Percentiles rank a stretch among this genome's conserved stretches.
phyloP scores from a whole-genome alignment of 2,329 filamentous ascomycete genomes.

The Tympanopsis confertula region DNA sequence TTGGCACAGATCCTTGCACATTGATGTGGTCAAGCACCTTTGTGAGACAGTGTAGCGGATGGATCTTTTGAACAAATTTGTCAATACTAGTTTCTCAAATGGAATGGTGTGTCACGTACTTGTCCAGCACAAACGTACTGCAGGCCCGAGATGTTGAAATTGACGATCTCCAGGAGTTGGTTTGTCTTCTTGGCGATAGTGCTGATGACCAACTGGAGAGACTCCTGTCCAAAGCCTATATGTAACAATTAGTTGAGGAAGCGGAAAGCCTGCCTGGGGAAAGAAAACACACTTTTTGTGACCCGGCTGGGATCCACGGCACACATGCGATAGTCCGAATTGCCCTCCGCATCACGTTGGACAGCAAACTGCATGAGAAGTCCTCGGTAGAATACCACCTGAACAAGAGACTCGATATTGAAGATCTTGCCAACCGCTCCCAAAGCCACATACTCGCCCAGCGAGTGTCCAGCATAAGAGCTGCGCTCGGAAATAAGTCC shows the following conservation, averaged over 20 bases:
- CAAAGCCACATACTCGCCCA: conserved; percentile 18
- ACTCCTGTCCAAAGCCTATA: conserved; percentile 11
- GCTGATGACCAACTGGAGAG: conserved; percentile 10
- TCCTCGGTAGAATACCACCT: conserved; percentile 17
- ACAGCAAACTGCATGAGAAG: conserved; percentile 18
- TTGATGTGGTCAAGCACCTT: conserved; percentile 7
- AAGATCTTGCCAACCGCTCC: conserved; percentile 13
- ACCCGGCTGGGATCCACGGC: conserved; percentile 15
- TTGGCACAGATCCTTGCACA: conserved; percentile 53
- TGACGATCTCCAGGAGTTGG: conserved; percentile 18
- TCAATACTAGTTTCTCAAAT: neutral
- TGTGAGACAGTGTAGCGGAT: conserved; percentile 6
- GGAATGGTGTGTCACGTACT: neutral
- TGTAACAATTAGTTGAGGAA: too few relatives aligned
- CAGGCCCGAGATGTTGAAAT: conserved; percentile 15
- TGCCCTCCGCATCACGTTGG: conserved; percentile 12
- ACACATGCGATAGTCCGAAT: conserved; percentile 13
- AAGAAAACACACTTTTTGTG: too few relatives aligned
- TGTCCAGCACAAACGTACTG: conserved; percentile 24
- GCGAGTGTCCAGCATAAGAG: conserved; percentile 16
- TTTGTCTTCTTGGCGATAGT: conserved; percentile 9
- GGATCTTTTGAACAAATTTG: conserved; percentile 1
- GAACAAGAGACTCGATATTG: conserved; percentile 12
- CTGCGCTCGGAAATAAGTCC: conserved; percentile 9
- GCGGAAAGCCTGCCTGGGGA: too few relatives aligned